These are phyloP conservation scores for Manihot esculenta DNA, from an alignment of 441 rosid genomes.

Conservation along the genomic window DNA sequence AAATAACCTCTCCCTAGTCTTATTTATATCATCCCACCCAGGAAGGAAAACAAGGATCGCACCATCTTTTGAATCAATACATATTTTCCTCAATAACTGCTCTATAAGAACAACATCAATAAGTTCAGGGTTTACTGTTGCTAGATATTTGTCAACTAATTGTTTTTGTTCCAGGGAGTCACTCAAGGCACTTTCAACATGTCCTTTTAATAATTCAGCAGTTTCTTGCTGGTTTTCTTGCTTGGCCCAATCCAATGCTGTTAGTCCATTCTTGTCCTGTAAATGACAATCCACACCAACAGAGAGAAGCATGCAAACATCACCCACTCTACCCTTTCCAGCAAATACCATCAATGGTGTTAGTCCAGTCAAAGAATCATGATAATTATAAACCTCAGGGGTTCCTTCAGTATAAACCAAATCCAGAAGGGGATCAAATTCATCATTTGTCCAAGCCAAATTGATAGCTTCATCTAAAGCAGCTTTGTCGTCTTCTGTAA, in stretches of 20 bases:
- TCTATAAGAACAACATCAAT: slow-evolving; percentile 78
- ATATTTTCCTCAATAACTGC: slow-evolving; percentile 68
- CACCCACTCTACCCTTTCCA: slow-evolving; percentile 82
- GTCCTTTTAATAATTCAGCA: slow-evolving; percentile 59
- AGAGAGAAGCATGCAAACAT: slow-evolving; percentile 88
- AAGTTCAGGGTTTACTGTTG: slow-evolving; percentile 58
- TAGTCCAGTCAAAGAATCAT: slow-evolving; percentile 62
- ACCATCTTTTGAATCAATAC: slow-evolving; percentile 70
- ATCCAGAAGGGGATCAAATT: slow-evolving; percentile 77
- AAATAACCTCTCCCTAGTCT: slow-evolving; percentile 54
- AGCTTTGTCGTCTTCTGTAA: slow-evolving; percentile 64
- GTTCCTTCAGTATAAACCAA: slow-evolving; percentile 64
- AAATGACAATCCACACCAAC: slow-evolving; percentile 66
- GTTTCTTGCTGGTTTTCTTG: slow-evolving; percentile 61
- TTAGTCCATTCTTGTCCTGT: slow-evolving; percentile 56
- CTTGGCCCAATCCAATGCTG: slow-evolving; percentile 75
- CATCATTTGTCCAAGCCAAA: slow-evolving; percentile 84
- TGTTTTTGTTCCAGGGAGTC: slow-evolving; percentile 46
- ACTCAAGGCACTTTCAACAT: slow-evolving; percentile 31
- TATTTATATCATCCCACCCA: slow-evolving; percentile 95
- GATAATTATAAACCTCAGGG: slow-evolving; percentile 62
- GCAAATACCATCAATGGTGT: slow-evolving; percentile 92
- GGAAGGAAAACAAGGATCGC: slow-evolving; percentile 97
- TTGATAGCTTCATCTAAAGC: slow-evolving; percentile 85
- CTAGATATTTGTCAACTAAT: slow-evolving; percentile 68